These are phyloP conservation scores for Eucalyptus erythrocorys DNA, from an alignment of 345 rosid species.

Conservation along the genomic window DNA sequence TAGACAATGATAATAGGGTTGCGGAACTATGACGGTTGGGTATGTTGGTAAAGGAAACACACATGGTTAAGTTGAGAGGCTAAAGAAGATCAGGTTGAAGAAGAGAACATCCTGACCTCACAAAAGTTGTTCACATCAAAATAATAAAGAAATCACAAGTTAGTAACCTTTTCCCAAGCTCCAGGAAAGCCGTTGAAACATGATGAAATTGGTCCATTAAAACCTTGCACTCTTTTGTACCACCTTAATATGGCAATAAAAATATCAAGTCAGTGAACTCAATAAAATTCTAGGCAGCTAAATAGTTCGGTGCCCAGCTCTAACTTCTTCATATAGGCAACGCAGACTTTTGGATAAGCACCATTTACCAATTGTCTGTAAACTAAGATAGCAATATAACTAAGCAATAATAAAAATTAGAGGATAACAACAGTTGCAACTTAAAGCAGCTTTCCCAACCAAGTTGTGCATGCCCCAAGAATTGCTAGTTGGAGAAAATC, in stretches of 20 bases:
- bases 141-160: neutral
- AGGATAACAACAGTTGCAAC: neutral
- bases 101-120: neutral
- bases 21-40: neutral
- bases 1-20: neutral
- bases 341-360: neutral
- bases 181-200: constrained; percentile 71
- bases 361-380: neutral
- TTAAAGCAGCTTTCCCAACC: neutral
- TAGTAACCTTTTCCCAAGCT: constrained; percentile 59
- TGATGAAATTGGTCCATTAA: constrained; percentile 85
- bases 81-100: neutral
- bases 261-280: neutral
- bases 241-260: constrained; percentile 36
- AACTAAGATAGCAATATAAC: neutral
- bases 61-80: neutral
- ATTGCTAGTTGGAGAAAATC: neutral
- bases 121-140: neutral
- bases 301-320: no score
- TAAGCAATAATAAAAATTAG: neutral
- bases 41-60: neutral
- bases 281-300: no score
- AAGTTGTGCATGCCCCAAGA: neutral
- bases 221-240: constrained; percentile 71
- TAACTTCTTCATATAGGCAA: neutral